Percentiles rank a stretch among this genome's conserved stretches.
phyloP scores from a whole-genome alignment of 352 stramenopile genomes.

The Phytopythium kandeliae region DNA sequence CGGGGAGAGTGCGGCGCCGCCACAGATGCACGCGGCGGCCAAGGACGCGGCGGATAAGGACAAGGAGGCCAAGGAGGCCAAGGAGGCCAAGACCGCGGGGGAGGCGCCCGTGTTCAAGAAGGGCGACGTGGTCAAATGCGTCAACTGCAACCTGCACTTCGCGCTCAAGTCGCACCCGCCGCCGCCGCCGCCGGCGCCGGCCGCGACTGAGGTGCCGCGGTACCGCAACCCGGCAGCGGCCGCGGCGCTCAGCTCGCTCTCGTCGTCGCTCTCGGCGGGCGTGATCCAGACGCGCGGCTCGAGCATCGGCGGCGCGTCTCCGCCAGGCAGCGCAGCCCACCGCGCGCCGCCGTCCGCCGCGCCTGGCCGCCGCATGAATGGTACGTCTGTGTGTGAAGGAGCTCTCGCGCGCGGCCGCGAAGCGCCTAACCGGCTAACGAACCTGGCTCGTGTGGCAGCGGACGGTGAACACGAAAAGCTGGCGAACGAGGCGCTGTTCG shows the following conservation, averaged over 20 bases:
- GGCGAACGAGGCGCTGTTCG: slow-evolving; percentile 45
- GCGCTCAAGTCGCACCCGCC: slow-evolving; percentile 45
- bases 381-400: no score
- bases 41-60: slow-evolving; percentile 5
- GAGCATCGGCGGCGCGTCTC: slow-evolving; percentile 16
- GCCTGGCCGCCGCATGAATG: slow-evolving; percentile 45
- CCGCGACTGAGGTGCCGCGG: slow-evolving; percentile 12
- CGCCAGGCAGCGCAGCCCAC: background rate
- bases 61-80: no score
- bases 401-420: no score
- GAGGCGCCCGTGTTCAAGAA: slow-evolving; percentile 49
- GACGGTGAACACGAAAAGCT: slow-evolving; percentile 74
- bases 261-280: slow-evolving; percentile 40
- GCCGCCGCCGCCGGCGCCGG: background rate
- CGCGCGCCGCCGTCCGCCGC: slow-evolving; percentile 2
- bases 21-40: slow-evolving; percentile 8
- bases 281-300: slow-evolving; percentile 40
- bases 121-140: slow-evolving; percentile 73
- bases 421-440: no score
- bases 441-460: slow-evolving; percentile 12
- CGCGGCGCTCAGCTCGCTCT: slow-evolving; percentile 60
- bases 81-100: no score
- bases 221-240: slow-evolving; percentile 63
- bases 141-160: slow-evolving; percentile 65
- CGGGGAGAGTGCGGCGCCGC: slow-evolving; percentile 7